These are phyloP conservation scores for Helenozyma baotianmanensis DNA, from an alignment of 805 yeast species.

Conservation along the genomic window DNA sequence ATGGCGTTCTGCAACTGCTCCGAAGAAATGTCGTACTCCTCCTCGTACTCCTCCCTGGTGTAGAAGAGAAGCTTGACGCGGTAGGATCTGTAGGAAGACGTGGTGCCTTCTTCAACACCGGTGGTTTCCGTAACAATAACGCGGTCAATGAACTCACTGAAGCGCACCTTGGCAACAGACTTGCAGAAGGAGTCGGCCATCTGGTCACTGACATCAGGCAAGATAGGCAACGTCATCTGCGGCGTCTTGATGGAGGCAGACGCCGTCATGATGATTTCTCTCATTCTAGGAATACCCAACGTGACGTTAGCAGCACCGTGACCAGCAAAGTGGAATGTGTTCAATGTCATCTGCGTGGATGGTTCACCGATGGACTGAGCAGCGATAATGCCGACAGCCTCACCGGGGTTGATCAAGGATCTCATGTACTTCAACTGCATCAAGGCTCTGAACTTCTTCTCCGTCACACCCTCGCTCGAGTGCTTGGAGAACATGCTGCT, in stretches of 20 bases:
- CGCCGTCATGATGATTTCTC: constrained; percentile 99
- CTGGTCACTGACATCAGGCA: constrained; percentile 72
- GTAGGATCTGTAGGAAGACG: constrained; percentile 62
- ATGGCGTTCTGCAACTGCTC: constrained; percentile 71
- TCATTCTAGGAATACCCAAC: constrained; percentile 98
- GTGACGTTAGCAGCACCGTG: constrained; percentile 99
- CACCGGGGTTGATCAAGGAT: constrained; percentile 93
- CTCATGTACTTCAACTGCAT: constrained; percentile 99
- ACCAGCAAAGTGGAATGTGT: constrained; percentile 98
- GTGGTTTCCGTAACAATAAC: constrained; percentile 87
- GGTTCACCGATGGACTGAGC: constrained; percentile 99
- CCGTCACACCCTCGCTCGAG: constrained; percentile 51
- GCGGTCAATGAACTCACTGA: constrained; percentile 84
- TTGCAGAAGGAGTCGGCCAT: constrained; percentile 92
- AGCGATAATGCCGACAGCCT: constrained; percentile 96
- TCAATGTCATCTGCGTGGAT: constrained; percentile 97
- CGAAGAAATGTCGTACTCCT: constrained; percentile 84
- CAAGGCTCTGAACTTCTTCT: constrained; percentile 86
- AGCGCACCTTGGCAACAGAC: constrained; percentile 74
- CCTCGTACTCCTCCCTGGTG: constrained; percentile 68
- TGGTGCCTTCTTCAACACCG: constrained; percentile 48
- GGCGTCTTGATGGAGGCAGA: constrained; percentile 96
- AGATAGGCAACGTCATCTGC: constrained; percentile 91
- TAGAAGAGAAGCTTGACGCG: constrained; percentile 71
- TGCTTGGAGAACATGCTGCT: constrained; percentile 50